Percentiles rank a stretch among this genome's conserved stretches.
phyloP scores from a whole-genome alignment of 345 rosid genomes.

The Nephelium lappaceum region DNA sequence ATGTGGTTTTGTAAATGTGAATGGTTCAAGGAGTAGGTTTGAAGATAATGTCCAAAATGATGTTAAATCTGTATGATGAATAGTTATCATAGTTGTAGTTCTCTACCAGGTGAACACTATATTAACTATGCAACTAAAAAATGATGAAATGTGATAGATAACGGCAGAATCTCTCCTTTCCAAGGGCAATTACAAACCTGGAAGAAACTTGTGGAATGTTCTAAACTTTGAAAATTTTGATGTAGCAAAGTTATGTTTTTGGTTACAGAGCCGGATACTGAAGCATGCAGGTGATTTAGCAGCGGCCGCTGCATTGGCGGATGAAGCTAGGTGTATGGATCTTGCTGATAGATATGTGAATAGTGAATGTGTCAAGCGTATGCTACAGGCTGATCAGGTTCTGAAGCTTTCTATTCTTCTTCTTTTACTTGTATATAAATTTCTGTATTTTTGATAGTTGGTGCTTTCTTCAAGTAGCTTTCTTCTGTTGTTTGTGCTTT shows the following conservation, averaged over 20 bases:
- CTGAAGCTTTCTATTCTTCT: constrained; percentile 17
- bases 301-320: constrained; percentile 94
- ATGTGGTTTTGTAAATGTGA: not conserved
- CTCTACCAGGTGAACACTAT: not conserved
- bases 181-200: not conserved
- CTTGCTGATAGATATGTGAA: constrained; percentile 93
- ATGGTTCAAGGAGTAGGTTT: not conserved
- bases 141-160: not conserved
- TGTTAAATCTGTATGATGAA: not conserved
- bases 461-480: not conserved
- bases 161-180: not conserved
- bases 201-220: constrained; percentile 8
- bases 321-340: constrained; percentile 99
- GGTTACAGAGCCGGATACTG: constrained; percentile 85
- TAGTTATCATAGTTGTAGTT: not conserved
- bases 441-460: not conserved
- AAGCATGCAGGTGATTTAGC: constrained; percentile 96
- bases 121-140: not conserved
- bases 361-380: constrained; percentile 96
- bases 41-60: constrained; percentile 4
- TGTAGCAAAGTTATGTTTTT: constrained; percentile 13
- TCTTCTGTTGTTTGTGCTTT: constrained; percentile 1
- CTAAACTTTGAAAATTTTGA: not conserved
- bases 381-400: constrained; percentile 99
- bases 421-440: not conserved